Base-by-base conservation (phyloP, 2,329 filamentous ascomycete genomes). In the Periconia sp. region DNA sequence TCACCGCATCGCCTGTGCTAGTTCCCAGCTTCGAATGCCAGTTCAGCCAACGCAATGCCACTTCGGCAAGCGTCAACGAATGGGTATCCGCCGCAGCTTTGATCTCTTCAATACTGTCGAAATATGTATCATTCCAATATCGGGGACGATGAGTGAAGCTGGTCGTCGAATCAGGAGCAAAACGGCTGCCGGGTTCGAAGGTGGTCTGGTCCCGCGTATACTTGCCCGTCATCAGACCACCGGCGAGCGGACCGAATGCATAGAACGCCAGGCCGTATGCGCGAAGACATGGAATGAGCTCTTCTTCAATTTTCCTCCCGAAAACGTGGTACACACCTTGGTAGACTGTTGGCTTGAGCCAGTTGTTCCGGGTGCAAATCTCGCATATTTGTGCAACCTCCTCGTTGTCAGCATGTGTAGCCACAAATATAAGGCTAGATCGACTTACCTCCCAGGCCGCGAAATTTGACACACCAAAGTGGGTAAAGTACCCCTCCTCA, bases 1-100 rank as follows among this genome's bases (percentile, higher is more conserved):
- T 76, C 33, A 84, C 72, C 5, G 79, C 80, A 55, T 84, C 81
- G 6, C 75, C 73, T 15, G 74, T 69, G 29, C 74, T 73, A 46
- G 83, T 75, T 36, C 81, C 81, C 19, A 86, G 21, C 12, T 34
- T 17, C 10, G 61, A 70, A 51, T 78, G 74, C 54, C 77, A 66
- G 12, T 52, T 66, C 41, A 73, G 56, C 75, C 75, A 78, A 35
- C 74, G 43, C 33, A 78, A 46, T 1, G 72, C 73, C 47, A 60
- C 57, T 44, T 77, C 72, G 3, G 59, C 65, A 43, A 69, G 61
- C 0, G 68, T 72, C 19, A 78, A 28, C 1, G 65, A 65, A 47
- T 70, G 66, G 43, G 65, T 54, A 1, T 68, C 62, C 15, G 61
- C 62, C 1, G 63, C 52, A 30, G 35, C 13, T 33, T 68, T 59